These are phyloP conservation scores for Vicia faba DNA, from an alignment of 306 rosid species.

Conservation along the genomic window DNA sequence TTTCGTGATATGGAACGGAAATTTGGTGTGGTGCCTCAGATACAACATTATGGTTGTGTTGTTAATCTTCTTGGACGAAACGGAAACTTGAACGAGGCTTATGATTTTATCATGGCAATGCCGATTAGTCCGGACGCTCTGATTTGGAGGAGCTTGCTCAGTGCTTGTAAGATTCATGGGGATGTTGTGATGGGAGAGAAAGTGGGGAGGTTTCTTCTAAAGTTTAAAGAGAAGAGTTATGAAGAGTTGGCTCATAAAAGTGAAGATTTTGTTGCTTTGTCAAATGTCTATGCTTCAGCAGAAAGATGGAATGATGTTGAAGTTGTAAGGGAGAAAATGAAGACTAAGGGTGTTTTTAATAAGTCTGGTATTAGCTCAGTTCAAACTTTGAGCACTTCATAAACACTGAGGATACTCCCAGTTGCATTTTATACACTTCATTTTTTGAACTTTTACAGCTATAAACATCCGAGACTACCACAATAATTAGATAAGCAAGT, in stretches of 20 bases:
- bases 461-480: neutral
- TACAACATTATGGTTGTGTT: neutral
- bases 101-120: conserved; percentile 55
- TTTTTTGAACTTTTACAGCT: neutral
- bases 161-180: conserved; percentile 65
- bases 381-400: conserved; percentile 39
- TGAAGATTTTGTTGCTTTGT: conserved; percentile 73
- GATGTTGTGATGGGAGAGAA: conserved; percentile 69
- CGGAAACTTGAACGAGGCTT: conserved; percentile 66
- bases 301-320: conserved; percentile 74
- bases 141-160: conserved; percentile 72
- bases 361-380: conserved; percentile 64
- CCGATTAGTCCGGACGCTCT: conserved; percentile 57
- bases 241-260: conserved; percentile 43
- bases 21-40: too few relatives aligned
- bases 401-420: neutral
- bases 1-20: too few relatives aligned
- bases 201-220: conserved; percentile 73
- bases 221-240: conserved; percentile 32
- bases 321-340: conserved; percentile 65
- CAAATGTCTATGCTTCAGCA: conserved; percentile 73
- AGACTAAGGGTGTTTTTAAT: conserved; percentile 52
- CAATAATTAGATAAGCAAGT: neutral
- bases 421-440: neutral
- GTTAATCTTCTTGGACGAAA: too few relatives aligned